Evolutionary conservation across 805 yeast genomes (phyloP), one percentile per base, ranked within the genome.

Genomic region (Candida argentea): DNA sequence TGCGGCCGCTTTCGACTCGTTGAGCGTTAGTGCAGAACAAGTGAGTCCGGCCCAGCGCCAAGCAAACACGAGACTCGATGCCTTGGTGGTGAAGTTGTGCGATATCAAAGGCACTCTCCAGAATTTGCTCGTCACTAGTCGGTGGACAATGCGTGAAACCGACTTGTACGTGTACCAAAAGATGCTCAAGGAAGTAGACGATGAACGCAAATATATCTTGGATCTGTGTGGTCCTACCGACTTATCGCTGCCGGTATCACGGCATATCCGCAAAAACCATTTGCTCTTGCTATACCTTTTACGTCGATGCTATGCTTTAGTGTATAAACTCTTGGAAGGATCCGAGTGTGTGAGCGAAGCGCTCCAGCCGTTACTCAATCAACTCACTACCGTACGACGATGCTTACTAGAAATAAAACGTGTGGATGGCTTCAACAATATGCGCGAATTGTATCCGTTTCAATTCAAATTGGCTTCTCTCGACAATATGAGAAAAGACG

Each of bases 91-190:
- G 27, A 65, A 71, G 33, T 61, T 91, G 39, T 58, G 70, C 17
- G 71, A 67, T 25, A 65, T 85, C 40, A 83, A 85, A 50, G 65
- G 73, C 14, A 76, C 77, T 12, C 65, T 91, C 35, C 95, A 84
- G 42, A 84, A 83, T 40, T 61, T 91, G 37, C 65, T 89, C 42
- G 74, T 91, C 25, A 91, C 98, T 3, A 76, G 95, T 54, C 72
- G 98, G 51, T 91, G 99, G 99, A 89, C 97, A 2, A 63, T 91
- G 58, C 73, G 99, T 46, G 95, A 87, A 46, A 91, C 98, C 0
- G 99, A 91, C 56, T 65, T 91, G 36, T 91, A 81, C 57, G 67
- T 69, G 27, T 87, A 82, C 50, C 94, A 86, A 54, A 74, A 77
- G 44, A 65, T 67, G 37, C 62, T 91, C 36, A 76, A 73, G 43